Conservation (phyloP, 192 early-diverging fungal genomes). For the Haplosporangium gracile region DNA sequence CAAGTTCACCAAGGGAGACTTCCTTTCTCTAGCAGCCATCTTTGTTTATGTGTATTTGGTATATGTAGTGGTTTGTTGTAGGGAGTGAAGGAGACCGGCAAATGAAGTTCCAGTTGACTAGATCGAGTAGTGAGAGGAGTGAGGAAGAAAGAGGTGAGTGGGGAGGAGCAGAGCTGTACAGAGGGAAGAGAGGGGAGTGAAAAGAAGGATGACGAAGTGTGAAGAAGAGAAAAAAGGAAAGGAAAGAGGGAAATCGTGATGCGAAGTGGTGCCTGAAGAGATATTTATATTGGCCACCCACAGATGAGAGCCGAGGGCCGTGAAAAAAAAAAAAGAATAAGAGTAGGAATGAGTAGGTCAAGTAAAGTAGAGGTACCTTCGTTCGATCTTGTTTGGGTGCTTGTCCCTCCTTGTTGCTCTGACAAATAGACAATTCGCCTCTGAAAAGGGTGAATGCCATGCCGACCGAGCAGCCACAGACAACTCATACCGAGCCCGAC, state of each 20-base stretch:
- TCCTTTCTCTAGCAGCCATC: slow-evolving; percentile 56
- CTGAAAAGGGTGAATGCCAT: background rate
- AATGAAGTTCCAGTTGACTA: background rate
- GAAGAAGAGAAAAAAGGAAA: slow-evolving; percentile 15
- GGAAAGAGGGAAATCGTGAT: background rate
- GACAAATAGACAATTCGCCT: slow-evolving; percentile 2
- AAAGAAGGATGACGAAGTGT: slow-evolving; percentile 4
- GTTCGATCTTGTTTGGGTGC: too few species aligned
- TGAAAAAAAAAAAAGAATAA: background rate
- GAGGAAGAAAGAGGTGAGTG: background rate
- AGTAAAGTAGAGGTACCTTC: slow-evolving; percentile 3
- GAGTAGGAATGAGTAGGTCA: background rate
- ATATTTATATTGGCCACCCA: slow-evolving; percentile 28
- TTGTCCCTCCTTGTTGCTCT: background rate
- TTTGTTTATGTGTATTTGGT: background rate
- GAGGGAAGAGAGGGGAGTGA: background rate
- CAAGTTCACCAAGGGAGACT: slow-evolving; percentile 83
- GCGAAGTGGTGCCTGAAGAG: background rate
- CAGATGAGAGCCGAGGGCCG: slow-evolving; percentile 25
- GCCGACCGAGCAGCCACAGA: slow-evolving; percentile 7
- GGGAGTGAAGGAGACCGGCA: background rate
- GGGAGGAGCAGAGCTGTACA: background rate
- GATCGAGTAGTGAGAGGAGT: slow-evolving; percentile 13
- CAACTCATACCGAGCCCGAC: slow-evolving; percentile 1
- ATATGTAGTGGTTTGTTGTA: slow-evolving; percentile 4